Percentiles rank a stretch among this genome's conserved stretches.
Conservation (phyloP, 495 filamentous ascomycete species). For the Podospora appendiculata region DNA sequence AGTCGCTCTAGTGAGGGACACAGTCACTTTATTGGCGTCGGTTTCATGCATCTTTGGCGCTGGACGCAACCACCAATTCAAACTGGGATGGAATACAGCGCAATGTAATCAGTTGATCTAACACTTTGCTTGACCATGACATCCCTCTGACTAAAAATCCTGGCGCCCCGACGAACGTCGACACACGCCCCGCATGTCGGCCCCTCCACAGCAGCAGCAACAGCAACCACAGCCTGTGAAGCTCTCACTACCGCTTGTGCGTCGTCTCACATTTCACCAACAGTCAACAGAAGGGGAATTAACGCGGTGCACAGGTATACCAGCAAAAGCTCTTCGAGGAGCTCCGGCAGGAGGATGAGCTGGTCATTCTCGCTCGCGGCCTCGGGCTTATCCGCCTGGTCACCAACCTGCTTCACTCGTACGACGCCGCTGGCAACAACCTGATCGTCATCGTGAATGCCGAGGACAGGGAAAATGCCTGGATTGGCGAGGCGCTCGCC, state of each 20-base stretch:
- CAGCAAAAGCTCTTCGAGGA: conserved; percentile 90
- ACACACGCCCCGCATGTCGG: conserved; percentile 14
- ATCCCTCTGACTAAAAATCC: neutral
- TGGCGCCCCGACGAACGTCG: neutral
- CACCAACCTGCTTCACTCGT: conserved; percentile 90
- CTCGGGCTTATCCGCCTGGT: conserved; percentile 84
- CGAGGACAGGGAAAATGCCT: conserved; percentile 86
- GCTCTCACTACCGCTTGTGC: conserved; percentile 83
- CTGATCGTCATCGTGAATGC: conserved; percentile 85
- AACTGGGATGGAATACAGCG: too few species aligned
- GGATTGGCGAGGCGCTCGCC: conserved; percentile 87
- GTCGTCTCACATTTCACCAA: conserved; percentile 6
- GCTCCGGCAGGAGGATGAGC: conserved; percentile 83
- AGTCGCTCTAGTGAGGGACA: too few species aligned
- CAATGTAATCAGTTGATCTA: too few species aligned
- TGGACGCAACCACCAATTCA: too few species aligned
- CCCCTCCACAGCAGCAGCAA: neutral
- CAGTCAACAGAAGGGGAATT: neutral
- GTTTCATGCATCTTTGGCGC: too few species aligned
- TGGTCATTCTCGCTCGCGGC: conserved; percentile 84
- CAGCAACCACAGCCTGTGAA: conserved; percentile 60
- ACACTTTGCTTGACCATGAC: too few species aligned
- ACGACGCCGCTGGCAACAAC: conserved; percentile 93
- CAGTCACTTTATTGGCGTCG: too few species aligned
- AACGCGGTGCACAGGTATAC: conserved; percentile 44